Percentiles rank a stretch among this genome's conserved stretches.
Conservation (phyloP, 768 basidiomycete genomes). For the Pleurotus cornucopiae region DNA sequence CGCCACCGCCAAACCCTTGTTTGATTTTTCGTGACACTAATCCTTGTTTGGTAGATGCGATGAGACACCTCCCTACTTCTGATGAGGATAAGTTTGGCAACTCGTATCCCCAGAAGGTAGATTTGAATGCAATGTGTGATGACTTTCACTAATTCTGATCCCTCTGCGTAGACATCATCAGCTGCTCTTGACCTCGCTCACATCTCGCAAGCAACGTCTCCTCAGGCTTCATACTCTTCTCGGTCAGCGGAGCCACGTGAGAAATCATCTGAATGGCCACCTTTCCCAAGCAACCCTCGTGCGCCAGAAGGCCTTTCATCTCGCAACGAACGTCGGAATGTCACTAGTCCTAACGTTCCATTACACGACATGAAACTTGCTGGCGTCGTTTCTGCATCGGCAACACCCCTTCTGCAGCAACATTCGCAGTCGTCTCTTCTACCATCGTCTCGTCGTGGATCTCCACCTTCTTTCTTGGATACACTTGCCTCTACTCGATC, state of each 20-base stretch:
- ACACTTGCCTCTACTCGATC: conserved; percentile 66
- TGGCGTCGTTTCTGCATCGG: conserved; percentile 50
- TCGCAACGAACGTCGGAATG: conserved; percentile 62
- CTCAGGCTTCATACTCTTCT: conserved; percentile 52
- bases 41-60: conserved; percentile 57
- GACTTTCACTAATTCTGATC: conserved; percentile 6
- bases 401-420: conserved; percentile 62
- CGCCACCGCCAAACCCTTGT: neutral
- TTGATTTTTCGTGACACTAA: conserved; percentile 7
- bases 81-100: conserved; percentile 84
- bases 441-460: conserved; percentile 67
- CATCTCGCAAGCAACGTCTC: conserved; percentile 69
- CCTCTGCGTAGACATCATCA: conserved; percentile 61
- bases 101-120: conserved; percentile 62
- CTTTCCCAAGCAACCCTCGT: conserved; percentile 66
- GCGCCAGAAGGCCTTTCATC: conserved; percentile 53
- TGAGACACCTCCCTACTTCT: conserved; percentile 81
- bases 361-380: conserved; percentile 43
- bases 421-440: conserved; percentile 49
- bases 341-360: conserved; percentile 70
- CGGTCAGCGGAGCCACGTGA: conserved; percentile 57
- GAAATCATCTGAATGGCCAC: conserved; percentile 91
- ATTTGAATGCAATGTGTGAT: conserved; percentile 12
- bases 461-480: conserved; percentile 66
- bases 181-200: conserved; percentile 93